Base-by-base conservation (phyloP, 495 filamentous ascomycete species). In the Neurospora sp. region DNA sequence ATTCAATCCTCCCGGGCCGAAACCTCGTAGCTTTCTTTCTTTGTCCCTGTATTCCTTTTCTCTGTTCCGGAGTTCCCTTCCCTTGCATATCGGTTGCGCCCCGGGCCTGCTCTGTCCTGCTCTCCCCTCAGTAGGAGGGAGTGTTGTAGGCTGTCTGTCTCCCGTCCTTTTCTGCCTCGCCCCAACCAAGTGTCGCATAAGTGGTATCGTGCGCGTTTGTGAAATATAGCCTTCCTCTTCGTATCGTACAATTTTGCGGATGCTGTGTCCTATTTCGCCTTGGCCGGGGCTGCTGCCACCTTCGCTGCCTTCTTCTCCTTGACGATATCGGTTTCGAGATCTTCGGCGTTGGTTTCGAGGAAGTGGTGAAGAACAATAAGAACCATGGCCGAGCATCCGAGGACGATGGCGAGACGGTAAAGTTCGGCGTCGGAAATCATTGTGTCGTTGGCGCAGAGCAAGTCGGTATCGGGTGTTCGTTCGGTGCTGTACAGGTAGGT, bases 341-440 rank as follows among this genome's bases (percentile, higher is more conserved):
- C 89, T 74, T 86, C 84, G 41, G 94, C 90, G 81, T 99, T 99
- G 86, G 98, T 90, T 79, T 98, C 95, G 77, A 99, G 91, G 86
- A 96, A 98, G 84, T 97, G 94, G 87, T 98, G 98, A 23, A 97
- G 83, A 62, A 98, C 90, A 69, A 97, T 97, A 76, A 99, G 89
- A 72, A 97, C 88, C 94, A 98, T 96, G 77, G 96, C 89, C 40
- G 91, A 87, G 54, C 90, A 94, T 84, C 96, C 96, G 73, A 98
- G 92, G 83, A 97, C 95, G 80, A 97, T 90, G 83, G 96, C 95
- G 31, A 99, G 90, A 38, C 88, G 87, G 85, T 93, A 93, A 78
- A 96, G 89, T 72, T 94, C 91, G 76, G 90, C 84, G 90, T 96
- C 93, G 83, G 92, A 90, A 81, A 96, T 95, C 93, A 96, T 96